These are phyloP conservation scores for Diplodia seriata DNA, from an alignment of 2,329 filamentous ascomycete species.

Conservation along the genomic window DNA sequence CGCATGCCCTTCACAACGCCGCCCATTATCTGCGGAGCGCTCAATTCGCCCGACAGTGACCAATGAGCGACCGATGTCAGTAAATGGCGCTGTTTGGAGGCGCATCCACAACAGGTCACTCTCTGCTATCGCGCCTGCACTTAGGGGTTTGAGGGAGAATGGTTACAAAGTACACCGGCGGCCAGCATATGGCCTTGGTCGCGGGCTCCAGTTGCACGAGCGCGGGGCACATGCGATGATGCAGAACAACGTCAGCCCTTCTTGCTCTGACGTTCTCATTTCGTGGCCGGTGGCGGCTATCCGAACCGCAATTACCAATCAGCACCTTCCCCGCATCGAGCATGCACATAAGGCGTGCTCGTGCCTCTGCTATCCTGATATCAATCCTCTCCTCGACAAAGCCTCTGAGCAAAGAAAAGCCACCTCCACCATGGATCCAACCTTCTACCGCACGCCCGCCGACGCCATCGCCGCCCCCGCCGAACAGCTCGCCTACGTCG, in stretches of 20 bases:
- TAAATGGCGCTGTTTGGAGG: too few relatives aligned
- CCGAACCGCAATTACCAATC: neutral
- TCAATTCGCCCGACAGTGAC: neutral
- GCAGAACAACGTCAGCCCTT: neutral
- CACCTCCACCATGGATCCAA: conserved; percentile 6
- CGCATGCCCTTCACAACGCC: neutral
- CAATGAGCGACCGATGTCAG: neutral
- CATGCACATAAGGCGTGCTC: neutral
- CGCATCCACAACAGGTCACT: too few relatives aligned
- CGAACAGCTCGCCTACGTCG: conserved; percentile 14
- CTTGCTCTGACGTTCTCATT: neutral
- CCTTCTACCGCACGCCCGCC: conserved; percentile 12
- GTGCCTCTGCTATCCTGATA: neutral
- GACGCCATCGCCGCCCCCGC: conserved; percentile 11
- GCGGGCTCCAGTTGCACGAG: too few relatives aligned
- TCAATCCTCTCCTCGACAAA: neutral
- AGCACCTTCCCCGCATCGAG: neutral
- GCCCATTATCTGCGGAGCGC: neutral
- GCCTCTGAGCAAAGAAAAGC: neutral
- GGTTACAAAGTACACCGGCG: too few relatives aligned
- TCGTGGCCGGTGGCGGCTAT: neutral
- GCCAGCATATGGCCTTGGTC: too few relatives aligned
- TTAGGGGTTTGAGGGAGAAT: neutral
- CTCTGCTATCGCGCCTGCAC: too few relatives aligned
- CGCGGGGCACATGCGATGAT: neutral